Base-by-base conservation (phyloP, 345 rosid species). In the Populus euphratica region DNA sequence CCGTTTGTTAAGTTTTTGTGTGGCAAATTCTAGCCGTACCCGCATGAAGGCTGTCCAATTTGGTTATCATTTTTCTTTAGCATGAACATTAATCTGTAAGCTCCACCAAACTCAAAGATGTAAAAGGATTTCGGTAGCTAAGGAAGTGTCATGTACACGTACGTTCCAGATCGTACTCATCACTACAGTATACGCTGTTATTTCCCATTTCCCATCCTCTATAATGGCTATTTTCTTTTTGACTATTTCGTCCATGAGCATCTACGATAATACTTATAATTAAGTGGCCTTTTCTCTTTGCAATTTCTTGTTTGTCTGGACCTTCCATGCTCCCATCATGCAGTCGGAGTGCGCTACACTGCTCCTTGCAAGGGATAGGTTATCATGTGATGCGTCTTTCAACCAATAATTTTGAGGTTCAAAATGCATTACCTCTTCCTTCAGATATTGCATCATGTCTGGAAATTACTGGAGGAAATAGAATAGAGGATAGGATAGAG, bases 231-330 rank as follows among this genome's bases (percentile, higher is more conserved):
- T 73, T 73, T 31, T 9, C 6, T 71, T 38, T 41, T 47, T 43
- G 33, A 69, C 47, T 41, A 27, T 72, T n/a, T 79, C 63, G 21
- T 38, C 56, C 8, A 68, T 63, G 14, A 54, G 78, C 65, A 68
- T 50, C 39, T 3, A 3, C 12, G 29, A 59, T 36, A 0, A 11
- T 33, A 33, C 36, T 23, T 70, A 10, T n/a, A n/a, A n/a, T 16
- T 0, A 11, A 21, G 27, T 72, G 83, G 56, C 69, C 25, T 52
- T 72, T 76, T 81, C 75, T 69, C 69, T 50, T 70, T 33, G 67
- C 68, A 66, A 41, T 61, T 27, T 77, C 11, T 39, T 50, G n/a
- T 8, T 70, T 76, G 82, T 78, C 81, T 4, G 8, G 5, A 50
- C 17, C 13, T 29, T 10, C 23, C 9, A 20, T 18, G 56, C 62